phyloP scores from a whole-genome alignment of 176 grass and related monocot genomes.

The Coix lacrymajobi region DNA sequence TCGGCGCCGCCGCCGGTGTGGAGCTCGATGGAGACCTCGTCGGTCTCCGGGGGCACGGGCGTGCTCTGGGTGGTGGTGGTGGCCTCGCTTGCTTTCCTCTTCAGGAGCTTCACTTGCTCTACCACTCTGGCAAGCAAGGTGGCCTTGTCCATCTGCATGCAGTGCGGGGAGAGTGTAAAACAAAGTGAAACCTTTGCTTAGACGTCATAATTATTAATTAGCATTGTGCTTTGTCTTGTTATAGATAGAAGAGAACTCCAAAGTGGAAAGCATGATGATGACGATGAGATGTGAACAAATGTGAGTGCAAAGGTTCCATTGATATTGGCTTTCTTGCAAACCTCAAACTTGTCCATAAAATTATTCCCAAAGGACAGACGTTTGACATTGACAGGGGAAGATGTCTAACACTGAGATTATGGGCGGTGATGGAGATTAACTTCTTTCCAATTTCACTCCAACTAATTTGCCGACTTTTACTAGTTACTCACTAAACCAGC shows the following conservation, averaged over 20 bases:
- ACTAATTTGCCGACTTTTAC: not conserved
- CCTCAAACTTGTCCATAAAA: not conserved
- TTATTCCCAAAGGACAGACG: not conserved
- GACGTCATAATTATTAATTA: not conserved
- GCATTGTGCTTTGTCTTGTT: not conserved
- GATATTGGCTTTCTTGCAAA: not conserved
- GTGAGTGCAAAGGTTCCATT: not conserved
- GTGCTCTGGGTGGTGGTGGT: not conserved
- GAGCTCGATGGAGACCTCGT: conserved; percentile 37
- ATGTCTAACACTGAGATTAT: not conserved
- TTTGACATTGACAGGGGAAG: not conserved
- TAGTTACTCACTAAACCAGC: not conserved
- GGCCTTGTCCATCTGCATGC: conserved; percentile 67
- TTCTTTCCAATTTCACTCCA: not conserved
- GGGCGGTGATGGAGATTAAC: not conserved
- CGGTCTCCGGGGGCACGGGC: conserved; percentile 20
- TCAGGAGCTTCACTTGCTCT: conserved; percentile 60
- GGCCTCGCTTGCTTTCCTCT: conserved; percentile 41
- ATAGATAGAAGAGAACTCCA: conserved; percentile 3
- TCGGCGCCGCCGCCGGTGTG: not conserved
- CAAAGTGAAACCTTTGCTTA: not conserved
- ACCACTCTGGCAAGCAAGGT: conserved; percentile 57
- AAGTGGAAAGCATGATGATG: not conserved
- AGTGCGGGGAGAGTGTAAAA: not conserved
- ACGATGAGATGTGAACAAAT: conserved; percentile 17